Evolutionary conservation across 139 green algal species (phyloP), one percentile per base, ranked within the genome.

Genomic region (Zygnema cylindricum): DNA sequence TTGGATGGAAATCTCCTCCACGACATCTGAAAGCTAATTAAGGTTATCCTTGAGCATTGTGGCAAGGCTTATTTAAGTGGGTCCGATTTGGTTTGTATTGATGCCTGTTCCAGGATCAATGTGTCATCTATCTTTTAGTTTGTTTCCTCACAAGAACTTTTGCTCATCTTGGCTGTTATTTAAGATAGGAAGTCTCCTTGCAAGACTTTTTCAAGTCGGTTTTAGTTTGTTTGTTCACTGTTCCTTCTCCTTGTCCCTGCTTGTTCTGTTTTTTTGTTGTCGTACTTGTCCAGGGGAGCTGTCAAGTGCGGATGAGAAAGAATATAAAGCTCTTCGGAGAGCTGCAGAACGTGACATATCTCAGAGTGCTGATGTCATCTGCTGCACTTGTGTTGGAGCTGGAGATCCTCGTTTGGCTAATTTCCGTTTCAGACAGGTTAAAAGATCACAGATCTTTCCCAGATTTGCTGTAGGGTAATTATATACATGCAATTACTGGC

Each of bases 351-450:
- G 93, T 22, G 96, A 98, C 86, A 95, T 99, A 11, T 86, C 98
- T 43, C 93, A 95, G 75, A 93, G 92, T 55, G 96, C 95, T 0
- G 95, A 97, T 75, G 95, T 98, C 76, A 94, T 99, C 55, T 99
- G 97, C 93, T 90, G 69, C 54, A 98, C 97, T 11, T 98, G 95
- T 90, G 95, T 98, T 38, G 97, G 97, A 22, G 96, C 97, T 21
- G 97, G 96, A 3, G 96, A 99, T 90, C 92, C 95, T 11, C 92
- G 96, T 1, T 91, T 99, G 35, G 76, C 84, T 38, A 94, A 95
- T 84, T 98, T 98, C 92, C 92, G 95, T 40, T 98, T 98, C 92
- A 95, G 96, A 75, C 94, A 97, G 89, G 94, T n/a, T n/a, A n/a
- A n/a, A n/a, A n/a, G n/a, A n/a, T n/a, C n/a, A n/a, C n/a, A n/a